Conservation (phyloP, 371 early-diverging fungal species). For the Blastocladiella emersonii region DNA sequence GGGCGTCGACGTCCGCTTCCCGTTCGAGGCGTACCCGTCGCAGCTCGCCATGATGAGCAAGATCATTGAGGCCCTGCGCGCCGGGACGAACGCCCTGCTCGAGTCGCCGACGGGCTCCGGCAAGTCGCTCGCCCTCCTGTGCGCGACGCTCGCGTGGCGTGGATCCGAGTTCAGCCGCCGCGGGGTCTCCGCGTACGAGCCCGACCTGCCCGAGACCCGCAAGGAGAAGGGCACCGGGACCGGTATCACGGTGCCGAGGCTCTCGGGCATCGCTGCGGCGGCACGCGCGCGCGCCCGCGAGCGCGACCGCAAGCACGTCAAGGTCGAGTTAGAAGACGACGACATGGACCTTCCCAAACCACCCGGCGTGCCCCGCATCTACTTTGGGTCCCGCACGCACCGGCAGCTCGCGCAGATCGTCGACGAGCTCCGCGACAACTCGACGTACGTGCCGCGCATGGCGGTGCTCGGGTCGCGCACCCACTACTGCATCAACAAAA, state of each 20-base stretch:
- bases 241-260: no score
- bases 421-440: conserved; percentile 30
- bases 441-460: conserved; percentile 15
- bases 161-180: not conserved
- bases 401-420: conserved; percentile 50
- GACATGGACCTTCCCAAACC: not conserved
- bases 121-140: conserved; percentile 10
- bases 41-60: conserved; percentile 34
- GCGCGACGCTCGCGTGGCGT: conserved; percentile 11
- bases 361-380: conserved; percentile 19
- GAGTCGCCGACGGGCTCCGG: conserved; percentile 13
- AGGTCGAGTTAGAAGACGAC: no score
- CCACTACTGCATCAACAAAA: conserved; percentile 13
- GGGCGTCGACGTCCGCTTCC: conserved; percentile 27
- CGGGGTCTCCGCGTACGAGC: no score
- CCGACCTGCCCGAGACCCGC: no score
- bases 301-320: no score
- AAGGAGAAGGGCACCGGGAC: no score
- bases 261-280: no score
- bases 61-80: not conserved
- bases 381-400: conserved; percentile 49
- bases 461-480: conserved; percentile 10
- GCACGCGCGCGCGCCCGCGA: no score
- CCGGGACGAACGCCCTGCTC: conserved; percentile 8
- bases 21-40: conserved; percentile 39